Base-by-base conservation (phyloP, 2,329 filamentous ascomycete genomes). In the Endoconidiophora polonica region DNA sequence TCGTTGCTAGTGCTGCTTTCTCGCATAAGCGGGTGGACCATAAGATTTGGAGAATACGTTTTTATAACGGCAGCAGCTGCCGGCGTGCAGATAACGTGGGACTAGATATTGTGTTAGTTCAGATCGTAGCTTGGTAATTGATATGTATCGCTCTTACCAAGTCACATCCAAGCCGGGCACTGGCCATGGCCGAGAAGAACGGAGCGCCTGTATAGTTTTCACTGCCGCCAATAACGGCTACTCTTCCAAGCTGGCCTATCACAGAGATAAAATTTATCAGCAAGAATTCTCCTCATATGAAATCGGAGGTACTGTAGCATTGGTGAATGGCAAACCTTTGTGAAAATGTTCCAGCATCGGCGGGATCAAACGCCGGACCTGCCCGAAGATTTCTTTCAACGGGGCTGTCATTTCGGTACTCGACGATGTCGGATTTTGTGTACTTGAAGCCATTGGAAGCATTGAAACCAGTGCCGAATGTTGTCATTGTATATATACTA, bases 151-250 rank as follows among this genome's bases (percentile, higher is more conserved):
- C 3, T 56, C 66, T 50, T 71, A 90, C 86, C 85, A 94, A 85
- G 60, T 94, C 87, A 59, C 82, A 86, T 3, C 90, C 91, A 52
- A 96, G 68, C 59, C 83, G 79, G 44, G 91, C 91, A 56, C 86
- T 94, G 10, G 91, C 91, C 79, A 95, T 95, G 56, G 90, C 88
- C 18, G 90, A 95, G 67, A 98, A 98, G 68, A 94, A 98, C 10
- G 91, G 91, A 52, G 91, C 91, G 37, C 91, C 91, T 1, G 91
- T 95, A 63, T 96, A 98, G 66, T 96, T 90, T 62, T 90, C 81
- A 61, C 86, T 94, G 39, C 91, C 91, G 47, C 91, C 91, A 56
- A 98, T 91, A 52, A 98, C 91, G 48, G 80, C 91, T 48, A 98
- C 79, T 50, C 91, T 78, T 4, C 91, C 91, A 56, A 94, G 73